Base-by-base conservation (phyloP, 371 early-diverging fungal species). In the Homolaphlyctis polyrhiza region DNA sequence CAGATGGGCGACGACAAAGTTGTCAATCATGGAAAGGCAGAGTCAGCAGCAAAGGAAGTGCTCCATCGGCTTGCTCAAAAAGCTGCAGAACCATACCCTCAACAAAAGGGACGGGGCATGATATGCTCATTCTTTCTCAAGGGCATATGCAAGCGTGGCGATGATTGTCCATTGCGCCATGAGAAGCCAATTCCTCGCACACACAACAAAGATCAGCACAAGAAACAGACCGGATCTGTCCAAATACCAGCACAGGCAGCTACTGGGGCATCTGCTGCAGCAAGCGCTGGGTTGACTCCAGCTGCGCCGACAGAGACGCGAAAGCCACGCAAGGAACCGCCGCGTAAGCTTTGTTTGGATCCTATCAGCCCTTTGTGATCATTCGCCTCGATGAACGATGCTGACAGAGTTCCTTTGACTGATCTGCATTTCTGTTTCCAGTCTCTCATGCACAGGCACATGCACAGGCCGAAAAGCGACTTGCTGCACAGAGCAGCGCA, bases 91-190 rank as follows among this genome's bases (percentile, higher is more conserved):
- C 97, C 98, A 4, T 94, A 93, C 72, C 93, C 8, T 8, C 39
- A 39, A 39, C 39, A 39, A 39, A 39, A 39, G 39, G 95, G 95
- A 69, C 72, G 89, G 47, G 84, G 93, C 16, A 95, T 93, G 63
- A 85, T 96, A 30, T 98, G 98, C 71, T 91, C 96, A 5, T 97
- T 97, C 74, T 97, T 85, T 79, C 89, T 91, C 34, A 93, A 92
- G 65, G 97, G 96, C 39, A 85, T 87, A 60, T 97, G 97, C 72
- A 95, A 80, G 14, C 89, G 97, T 50, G 96, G 97, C 49, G 87
- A 86, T 35, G 88, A 87, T 61, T 97, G 97, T 67, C 96, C 96
- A 21, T 95, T 90, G 68, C 74, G 85, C 79, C 81, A 73, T 57
- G 58, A 11, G 32, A 11, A 11, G 33, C 57, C 32, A 55, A 6